Percentiles rank a stretch among this genome's conserved stretches.
Evolutionary conservation across 352 stramenopile species (phyloP).

Genomic region (Phytopythium montanum): DNA sequence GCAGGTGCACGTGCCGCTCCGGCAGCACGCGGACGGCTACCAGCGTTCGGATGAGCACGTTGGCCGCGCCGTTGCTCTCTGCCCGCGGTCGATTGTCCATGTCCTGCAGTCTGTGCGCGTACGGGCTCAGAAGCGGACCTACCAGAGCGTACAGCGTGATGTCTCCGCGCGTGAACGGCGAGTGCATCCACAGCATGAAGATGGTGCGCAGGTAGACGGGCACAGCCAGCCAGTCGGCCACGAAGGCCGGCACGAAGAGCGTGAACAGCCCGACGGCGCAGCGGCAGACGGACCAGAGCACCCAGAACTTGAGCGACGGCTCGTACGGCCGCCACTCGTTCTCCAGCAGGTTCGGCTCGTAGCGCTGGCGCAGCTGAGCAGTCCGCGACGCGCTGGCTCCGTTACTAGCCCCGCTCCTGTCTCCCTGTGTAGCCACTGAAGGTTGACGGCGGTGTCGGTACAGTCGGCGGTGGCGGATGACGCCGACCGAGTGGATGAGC

Average conservation of each 20-base stretch:
- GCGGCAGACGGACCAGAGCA: slow-evolving; percentile 64
- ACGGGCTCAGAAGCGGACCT: slow-evolving; percentile 65
- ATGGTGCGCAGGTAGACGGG: slow-evolving; percentile 67
- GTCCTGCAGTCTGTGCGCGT: slow-evolving; percentile 65
- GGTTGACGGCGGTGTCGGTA: slow-evolving; percentile 23
- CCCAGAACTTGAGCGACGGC: slow-evolving; percentile 82
- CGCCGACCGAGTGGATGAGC: slow-evolving; percentile 56
- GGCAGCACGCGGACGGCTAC: slow-evolving; percentile 62
- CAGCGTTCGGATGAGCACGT: slow-evolving; percentile 65
- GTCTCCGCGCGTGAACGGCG: slow-evolving; percentile 62
- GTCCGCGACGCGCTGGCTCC: slow-evolving; percentile 9
- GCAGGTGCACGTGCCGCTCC: slow-evolving; percentile 58
- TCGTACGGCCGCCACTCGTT: slow-evolving; percentile 71
- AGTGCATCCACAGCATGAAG: slow-evolving; percentile 79
- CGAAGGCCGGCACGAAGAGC: slow-evolving; percentile 63
- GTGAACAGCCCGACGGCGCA: slow-evolving; percentile 48
- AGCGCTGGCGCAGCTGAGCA: slow-evolving; percentile 24
- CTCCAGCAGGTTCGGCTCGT: slow-evolving; percentile 28
- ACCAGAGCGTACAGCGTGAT: slow-evolving; percentile 70
- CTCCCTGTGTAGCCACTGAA: background rate
- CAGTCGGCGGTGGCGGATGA: slow-evolving; percentile 53
- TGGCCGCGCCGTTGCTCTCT: slow-evolving; percentile 39
- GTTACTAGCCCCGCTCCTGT: background rate
- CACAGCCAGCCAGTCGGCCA: slow-evolving; percentile 44
- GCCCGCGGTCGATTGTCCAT: slow-evolving; percentile 13